Conservation (phyloP, 805 yeast species). For the Wickerhamiella kazuoi region DNA sequence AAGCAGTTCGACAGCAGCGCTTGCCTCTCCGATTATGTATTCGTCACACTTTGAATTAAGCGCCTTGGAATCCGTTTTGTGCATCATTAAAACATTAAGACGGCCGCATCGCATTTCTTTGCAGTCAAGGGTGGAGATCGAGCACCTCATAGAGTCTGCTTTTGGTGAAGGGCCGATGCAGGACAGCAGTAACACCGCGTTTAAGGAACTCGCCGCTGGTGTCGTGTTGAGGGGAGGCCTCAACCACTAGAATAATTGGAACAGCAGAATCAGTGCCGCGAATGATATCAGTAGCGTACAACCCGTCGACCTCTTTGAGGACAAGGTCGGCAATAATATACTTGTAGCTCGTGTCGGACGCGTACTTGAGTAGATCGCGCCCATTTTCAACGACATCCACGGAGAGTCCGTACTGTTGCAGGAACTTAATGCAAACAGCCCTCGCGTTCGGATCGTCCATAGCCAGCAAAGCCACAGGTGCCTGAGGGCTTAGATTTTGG, state of each 20-base stretch:
- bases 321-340: slow-evolving; percentile 40
- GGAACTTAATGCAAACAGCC: slow-evolving; percentile 62
- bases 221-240: slow-evolving; percentile 4
- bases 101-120: neutral
- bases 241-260: slow-evolving; percentile 51
- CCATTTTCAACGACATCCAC: slow-evolving; percentile 92
- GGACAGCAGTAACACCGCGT: slow-evolving; percentile 82
- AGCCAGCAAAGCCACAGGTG: slow-evolving; percentile 18
- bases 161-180: slow-evolving; percentile 87
- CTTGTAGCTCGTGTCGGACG: slow-evolving; percentile 43
- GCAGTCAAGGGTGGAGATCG: slow-evolving; percentile 10
- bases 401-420: slow-evolving; percentile 76
- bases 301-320: slow-evolving; percentile 40
- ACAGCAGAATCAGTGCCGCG: slow-evolving; percentile 68
- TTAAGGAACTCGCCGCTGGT: slow-evolving; percentile 34
- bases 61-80: too few relatives aligned
- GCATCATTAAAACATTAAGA: too few relatives aligned
- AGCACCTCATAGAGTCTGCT: slow-evolving; percentile 65
- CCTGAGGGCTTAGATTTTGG: slow-evolving; percentile 8
- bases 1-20: too few relatives aligned
- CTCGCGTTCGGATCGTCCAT: slow-evolving; percentile 47
- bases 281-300: slow-evolving; percentile 78
- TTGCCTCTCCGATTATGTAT: too few relatives aligned
- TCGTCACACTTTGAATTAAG: too few relatives aligned
- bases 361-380: slow-evolving; percentile 66